Evolutionary conservation across 257 asterid genomes (phyloP).

Genomic region (Avicennia marina): DNA sequence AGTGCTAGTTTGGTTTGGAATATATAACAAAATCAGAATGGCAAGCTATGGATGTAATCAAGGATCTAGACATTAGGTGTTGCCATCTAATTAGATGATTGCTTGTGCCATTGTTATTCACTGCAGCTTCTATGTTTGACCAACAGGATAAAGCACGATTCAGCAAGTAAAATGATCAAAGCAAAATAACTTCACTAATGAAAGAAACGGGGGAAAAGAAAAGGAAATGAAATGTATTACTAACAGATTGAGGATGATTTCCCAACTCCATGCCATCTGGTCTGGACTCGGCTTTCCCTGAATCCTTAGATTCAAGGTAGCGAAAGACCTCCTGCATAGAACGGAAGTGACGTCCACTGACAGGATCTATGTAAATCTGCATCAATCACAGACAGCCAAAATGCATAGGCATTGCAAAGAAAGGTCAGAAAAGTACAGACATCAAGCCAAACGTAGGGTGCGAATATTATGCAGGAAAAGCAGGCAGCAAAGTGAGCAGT

Average conservation of each 20-base stretch:
- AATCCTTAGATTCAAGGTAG: slow-evolving; percentile 36
- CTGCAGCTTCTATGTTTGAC: too few species aligned
- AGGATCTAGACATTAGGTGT: too few species aligned
- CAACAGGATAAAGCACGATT: too few species aligned
- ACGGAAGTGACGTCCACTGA: slow-evolving; percentile 41
- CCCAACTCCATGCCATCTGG: slow-evolving; percentile 14
- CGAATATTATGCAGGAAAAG: slow-evolving; percentile 3
- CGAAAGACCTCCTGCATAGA: slow-evolving; percentile 44
- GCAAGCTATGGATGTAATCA: too few species aligned
- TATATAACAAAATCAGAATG: too few species aligned
- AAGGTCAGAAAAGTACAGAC: background rate
- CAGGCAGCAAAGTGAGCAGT: too few species aligned
- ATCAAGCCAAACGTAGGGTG: background rate
- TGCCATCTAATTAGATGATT: too few species aligned
- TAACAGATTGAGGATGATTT: slow-evolving; percentile 28
- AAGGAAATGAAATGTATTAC: slow-evolving; percentile 8
- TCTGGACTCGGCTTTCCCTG: slow-evolving; percentile 12
- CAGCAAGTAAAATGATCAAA: too few species aligned
- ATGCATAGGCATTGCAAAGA: slow-evolving; percentile 6
- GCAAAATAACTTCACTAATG: too few species aligned
- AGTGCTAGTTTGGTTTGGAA: too few species aligned
- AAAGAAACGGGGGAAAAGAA: too few species aligned
- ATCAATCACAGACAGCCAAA: slow-evolving; percentile 13
- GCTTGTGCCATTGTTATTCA: too few species aligned
- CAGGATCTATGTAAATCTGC: slow-evolving; percentile 54